Percentiles rank a stretch among this genome's conserved stretches.
These are phyloP conservation scores for Colletotrichum shisoi DNA, from an alignment of 2,329 filamentous ascomycete genomes.

Conservation along the genomic window DNA sequence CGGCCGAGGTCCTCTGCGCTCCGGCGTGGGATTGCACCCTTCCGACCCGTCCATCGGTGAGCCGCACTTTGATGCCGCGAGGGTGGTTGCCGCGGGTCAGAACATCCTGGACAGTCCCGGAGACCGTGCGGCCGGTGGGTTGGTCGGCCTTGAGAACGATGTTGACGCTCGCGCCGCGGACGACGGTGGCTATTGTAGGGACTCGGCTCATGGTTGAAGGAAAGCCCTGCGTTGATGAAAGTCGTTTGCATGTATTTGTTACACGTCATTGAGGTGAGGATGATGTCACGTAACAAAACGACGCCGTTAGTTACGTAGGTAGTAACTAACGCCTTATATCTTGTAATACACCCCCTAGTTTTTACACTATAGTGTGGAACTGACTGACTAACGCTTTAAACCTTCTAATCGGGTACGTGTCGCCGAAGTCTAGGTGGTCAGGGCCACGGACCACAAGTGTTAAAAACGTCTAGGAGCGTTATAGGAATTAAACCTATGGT, in stretches of 20 bases:
- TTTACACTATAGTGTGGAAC: no score
- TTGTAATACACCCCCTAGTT: no score
- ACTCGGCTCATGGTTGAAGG: constrained; percentile 46
- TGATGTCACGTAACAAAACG: no score
- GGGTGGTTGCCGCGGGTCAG: constrained; percentile 78
- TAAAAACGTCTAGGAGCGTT: no score
- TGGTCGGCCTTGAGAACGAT: constrained; percentile 81
- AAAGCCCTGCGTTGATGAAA: no score
- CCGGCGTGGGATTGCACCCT: constrained; percentile 71
- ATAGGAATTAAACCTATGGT: no score
- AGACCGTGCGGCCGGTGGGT: constrained; percentile 74
- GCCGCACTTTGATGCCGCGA: constrained; percentile 79
- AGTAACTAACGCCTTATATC: no score
- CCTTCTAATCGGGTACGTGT: no score
- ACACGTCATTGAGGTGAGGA: neutral
- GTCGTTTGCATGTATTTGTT: neutral
- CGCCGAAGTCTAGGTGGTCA: no score
- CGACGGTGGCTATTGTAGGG: constrained; percentile 61
- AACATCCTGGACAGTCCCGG: constrained; percentile 70
- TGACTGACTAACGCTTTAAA: no score
- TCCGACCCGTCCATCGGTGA: constrained; percentile 75
- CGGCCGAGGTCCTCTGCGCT: constrained; percentile 20
- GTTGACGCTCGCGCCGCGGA: constrained; percentile 70
- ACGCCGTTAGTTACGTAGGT: no score
- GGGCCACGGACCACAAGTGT: no score